A percentile compares a stretch with the other conserved stretches of the same genome.
phyloP scores from a whole-genome alignment of 805 yeast species.

The Suhomyces xylopsoci region DNA sequence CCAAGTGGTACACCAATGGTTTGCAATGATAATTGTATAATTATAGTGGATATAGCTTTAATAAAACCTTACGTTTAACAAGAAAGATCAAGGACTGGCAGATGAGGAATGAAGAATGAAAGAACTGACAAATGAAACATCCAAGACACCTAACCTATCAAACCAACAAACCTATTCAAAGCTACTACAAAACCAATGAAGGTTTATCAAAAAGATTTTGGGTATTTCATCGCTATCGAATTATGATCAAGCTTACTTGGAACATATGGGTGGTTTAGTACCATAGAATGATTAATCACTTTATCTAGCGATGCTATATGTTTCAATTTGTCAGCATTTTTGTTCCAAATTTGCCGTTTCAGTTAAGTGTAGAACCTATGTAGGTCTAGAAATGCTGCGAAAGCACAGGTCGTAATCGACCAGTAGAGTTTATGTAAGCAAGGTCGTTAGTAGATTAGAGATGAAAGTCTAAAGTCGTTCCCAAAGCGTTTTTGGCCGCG shows the following conservation, averaged over 20 bases:
- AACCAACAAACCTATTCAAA: too few species aligned
- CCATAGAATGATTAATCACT: neutral
- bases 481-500: neutral
- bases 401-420: neutral
- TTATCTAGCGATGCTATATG: neutral
- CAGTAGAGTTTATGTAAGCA: neutral
- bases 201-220: neutral
- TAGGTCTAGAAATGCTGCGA: neutral
- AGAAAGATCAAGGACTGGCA: neutral
- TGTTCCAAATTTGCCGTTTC: neutral
- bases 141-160: neutral
- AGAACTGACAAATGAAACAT: neutral
- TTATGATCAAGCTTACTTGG: too few species aligned
- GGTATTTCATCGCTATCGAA: too few species aligned
- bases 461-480: neutral
- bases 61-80: constrained; percentile 5
- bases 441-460: neutral
- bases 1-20: neutral
- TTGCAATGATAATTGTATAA: neutral
- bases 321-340: neutral
- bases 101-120: neutral
- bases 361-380: neutral
- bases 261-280: too few species aligned
- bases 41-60: neutral
- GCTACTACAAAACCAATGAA: neutral